A percentile compares a stretch with the other conserved stretches of the same genome.
Conservation (phyloP, 345 rosid species). For the Acer campestre region DNA sequence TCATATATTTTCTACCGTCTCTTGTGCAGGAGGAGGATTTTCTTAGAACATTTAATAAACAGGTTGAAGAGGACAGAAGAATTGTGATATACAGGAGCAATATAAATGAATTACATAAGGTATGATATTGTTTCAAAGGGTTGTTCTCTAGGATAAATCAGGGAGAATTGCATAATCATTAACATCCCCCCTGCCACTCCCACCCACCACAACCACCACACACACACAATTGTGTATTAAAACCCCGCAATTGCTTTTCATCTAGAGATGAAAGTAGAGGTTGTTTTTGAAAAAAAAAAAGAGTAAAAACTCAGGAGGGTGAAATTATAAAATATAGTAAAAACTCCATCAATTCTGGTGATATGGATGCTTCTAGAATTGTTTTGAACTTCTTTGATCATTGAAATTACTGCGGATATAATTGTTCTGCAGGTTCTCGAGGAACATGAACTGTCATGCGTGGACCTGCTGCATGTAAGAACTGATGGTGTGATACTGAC, state of each 20-base stretch:
- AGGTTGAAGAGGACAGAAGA: constrained; percentile 87
- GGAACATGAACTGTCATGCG: constrained; percentile 81
- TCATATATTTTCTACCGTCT: constrained; percentile 16
- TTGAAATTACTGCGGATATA: constrained; percentile 14
- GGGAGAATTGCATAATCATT: background rate
- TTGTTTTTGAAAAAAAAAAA: no score
- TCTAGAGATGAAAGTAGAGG: background rate
- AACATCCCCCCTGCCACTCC: no score
- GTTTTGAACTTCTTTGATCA: constrained; percentile 9
- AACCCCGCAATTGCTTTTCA: background rate
- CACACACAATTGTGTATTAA: background rate
- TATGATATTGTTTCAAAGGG: constrained; percentile 23
- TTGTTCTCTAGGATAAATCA: background rate
- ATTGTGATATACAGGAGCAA: constrained; percentile 84
- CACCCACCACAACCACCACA: no score
- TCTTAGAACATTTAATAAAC: constrained; percentile 76
- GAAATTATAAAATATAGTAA: background rate
- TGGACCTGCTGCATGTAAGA: constrained; percentile 69
- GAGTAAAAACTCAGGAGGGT: background rate
- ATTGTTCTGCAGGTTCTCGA: constrained; percentile 72
- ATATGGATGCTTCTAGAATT: background rate
- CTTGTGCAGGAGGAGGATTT: constrained; percentile 75
- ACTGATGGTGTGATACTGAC: constrained; percentile 86
- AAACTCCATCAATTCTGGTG: background rate
- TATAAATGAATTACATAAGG: constrained; percentile 81